Conservation (phyloP, 2,329 filamentous ascomycete species). For the Paecilomyces sp. region DNA sequence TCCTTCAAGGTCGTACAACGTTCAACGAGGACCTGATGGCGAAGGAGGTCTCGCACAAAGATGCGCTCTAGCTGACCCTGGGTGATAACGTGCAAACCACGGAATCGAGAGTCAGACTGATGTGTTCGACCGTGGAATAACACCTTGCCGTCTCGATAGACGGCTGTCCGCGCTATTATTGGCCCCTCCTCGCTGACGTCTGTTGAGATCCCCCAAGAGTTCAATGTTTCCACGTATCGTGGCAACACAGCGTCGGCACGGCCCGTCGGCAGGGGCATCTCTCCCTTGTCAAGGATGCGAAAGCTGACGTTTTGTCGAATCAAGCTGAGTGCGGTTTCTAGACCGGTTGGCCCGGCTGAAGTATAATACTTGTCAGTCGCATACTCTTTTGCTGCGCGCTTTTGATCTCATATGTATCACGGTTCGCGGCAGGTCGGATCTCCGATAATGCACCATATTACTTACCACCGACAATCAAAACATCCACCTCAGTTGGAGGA, state of each 20-base stretch:
- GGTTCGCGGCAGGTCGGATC: neutral
- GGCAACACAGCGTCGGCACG: neutral
- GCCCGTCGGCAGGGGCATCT: neutral
- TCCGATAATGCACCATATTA: neutral
- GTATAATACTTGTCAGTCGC: neutral
- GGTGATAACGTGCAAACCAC: constrained; percentile 27
- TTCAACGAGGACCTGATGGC: constrained; percentile 22
- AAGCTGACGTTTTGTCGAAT: neutral
- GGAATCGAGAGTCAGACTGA: neutral
- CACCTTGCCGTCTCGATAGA: neutral
- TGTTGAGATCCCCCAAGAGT: neutral
- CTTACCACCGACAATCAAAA: neutral
- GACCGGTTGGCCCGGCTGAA: neutral
- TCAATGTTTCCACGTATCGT: neutral
- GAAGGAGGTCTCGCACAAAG: constrained; percentile 27
- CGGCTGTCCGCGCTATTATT: neutral
- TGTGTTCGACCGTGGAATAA: neutral
- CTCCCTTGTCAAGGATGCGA: neutral
- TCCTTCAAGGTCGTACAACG: neutral
- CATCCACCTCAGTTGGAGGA: neutral
- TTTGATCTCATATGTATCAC: neutral
- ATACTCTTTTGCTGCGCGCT: neutral
- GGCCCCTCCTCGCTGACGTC: neutral
- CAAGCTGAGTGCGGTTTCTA: neutral
- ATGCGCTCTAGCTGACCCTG: constrained; percentile 31